Conservation (phyloP, 345 rosid genomes). For the Draba incana region DNA sequence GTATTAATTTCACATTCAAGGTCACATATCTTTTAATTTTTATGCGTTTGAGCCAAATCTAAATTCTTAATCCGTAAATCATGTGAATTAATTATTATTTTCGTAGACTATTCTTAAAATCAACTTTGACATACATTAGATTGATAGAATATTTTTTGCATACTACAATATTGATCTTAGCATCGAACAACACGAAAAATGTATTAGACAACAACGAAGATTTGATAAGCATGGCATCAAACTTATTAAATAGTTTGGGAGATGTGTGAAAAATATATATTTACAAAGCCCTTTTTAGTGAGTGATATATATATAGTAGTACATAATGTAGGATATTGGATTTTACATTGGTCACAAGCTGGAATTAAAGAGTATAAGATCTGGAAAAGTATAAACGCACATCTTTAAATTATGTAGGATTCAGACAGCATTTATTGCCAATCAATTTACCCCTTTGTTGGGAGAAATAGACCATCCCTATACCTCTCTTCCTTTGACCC, state of each 20-base stretch:
- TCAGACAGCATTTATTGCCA: slow-evolving; percentile 43
- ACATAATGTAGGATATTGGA: not conserved
- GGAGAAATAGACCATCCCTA: slow-evolving; percentile 40
- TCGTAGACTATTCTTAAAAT: not conserved
- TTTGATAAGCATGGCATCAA: not conserved
- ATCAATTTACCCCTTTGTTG: slow-evolving; percentile 41
- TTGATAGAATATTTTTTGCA: not conserved
- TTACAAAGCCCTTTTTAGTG: not conserved
- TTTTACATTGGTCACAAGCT: slow-evolving; percentile 28
- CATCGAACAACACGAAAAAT: not conserved
- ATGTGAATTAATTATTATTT: not conserved
- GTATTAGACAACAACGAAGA: not conserved
- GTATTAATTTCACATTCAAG: slow-evolving; percentile 24
- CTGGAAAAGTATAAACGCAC: slow-evolving; percentile 25
- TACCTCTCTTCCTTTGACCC: slow-evolving; percentile 29
- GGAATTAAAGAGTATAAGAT: slow-evolving; percentile 27
- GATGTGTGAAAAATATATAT: not conserved
- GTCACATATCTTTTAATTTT: not conserved
- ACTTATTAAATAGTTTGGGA: not conserved
- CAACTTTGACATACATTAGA: slow-evolving; percentile 1
- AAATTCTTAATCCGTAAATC: not conserved
- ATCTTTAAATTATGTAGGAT: slow-evolving; percentile 29
- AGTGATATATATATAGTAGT: not conserved
- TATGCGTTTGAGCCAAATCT: not conserved
- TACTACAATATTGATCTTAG: slow-evolving; percentile 1